These are phyloP conservation scores for Pleurotus citrinopileatus DNA, from an alignment of 768 basidiomycete genomes.

Conservation along the genomic window DNA sequence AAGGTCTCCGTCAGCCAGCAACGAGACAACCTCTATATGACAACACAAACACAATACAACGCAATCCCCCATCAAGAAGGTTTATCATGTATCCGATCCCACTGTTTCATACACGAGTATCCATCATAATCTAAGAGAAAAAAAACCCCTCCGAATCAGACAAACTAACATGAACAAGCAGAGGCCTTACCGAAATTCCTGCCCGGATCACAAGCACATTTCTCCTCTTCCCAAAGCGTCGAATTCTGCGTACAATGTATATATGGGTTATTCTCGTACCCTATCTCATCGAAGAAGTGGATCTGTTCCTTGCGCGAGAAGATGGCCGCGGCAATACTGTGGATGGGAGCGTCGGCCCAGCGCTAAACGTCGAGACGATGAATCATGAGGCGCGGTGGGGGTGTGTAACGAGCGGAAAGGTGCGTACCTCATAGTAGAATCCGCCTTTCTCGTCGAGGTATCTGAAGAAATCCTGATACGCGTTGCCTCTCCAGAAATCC, in stretches of 20 bases:
- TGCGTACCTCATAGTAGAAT: slow-evolving; percentile 65
- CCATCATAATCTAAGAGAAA: slow-evolving; percentile 46
- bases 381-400: background rate
- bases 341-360: slow-evolving; percentile 65
- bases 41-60: too few species aligned
- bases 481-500: slow-evolving; percentile 61
- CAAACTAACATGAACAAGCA: background rate
- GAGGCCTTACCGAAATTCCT: slow-evolving; percentile 56
- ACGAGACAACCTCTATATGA: too few species aligned
- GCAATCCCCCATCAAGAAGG: too few species aligned
- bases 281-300: slow-evolving; percentile 77
- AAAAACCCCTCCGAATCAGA: too few species aligned
- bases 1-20: too few species aligned
- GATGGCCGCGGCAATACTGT: slow-evolving; percentile 63
- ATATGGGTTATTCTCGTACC: slow-evolving; percentile 75
- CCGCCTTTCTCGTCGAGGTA: slow-evolving; percentile 60
- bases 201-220: slow-evolving; percentile 56
- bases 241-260: slow-evolving; percentile 59
- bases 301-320: slow-evolving; percentile 57
- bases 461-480: slow-evolving; percentile 66
- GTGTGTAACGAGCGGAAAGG: background rate
- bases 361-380: slow-evolving; percentile 35
- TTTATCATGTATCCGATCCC: slow-evolving; percentile 32
- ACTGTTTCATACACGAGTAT: slow-evolving; percentile 55
- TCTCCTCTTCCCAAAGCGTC: slow-evolving; percentile 46